Conservation (phyloP, 371 early-diverging fungal species). For the Lichtheimia hyalospora region DNA sequence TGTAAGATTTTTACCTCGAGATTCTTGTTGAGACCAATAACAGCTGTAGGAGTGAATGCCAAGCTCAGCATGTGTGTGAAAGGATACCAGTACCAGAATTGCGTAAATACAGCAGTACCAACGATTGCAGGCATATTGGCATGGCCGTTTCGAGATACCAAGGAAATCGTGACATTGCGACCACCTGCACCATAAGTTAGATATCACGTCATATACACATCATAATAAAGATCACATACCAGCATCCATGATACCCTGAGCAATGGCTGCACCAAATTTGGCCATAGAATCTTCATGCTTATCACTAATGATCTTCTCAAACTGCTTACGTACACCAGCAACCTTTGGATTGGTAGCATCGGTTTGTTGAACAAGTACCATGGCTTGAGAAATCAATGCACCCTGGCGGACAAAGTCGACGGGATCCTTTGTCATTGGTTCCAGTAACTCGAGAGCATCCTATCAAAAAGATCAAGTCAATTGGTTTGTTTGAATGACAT, state of each 20-base stretch:
- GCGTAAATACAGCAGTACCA: constrained; percentile 96
- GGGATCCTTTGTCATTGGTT: constrained; percentile 97
- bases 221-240: constrained; percentile 40
- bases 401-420: constrained; percentile 98
- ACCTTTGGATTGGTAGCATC: constrained; percentile 79
- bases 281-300: constrained; percentile 94
- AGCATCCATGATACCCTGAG: constrained; percentile 98
- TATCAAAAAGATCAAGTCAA: constrained; percentile 10
- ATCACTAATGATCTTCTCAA: constrained; percentile 87
- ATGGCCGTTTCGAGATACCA: constrained; percentile 88
- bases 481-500: neutral
- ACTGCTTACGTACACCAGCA: constrained; percentile 79
- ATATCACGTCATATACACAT: neutral
- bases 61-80: constrained; percentile 93
- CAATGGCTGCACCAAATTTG: constrained; percentile 97
- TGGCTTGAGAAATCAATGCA: constrained; percentile 97
- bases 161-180: constrained; percentile 93
- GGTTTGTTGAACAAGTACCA: constrained; percentile 97
- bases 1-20: constrained; percentile 50
- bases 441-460: constrained; percentile 94
- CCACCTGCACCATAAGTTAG: constrained; percentile 61
- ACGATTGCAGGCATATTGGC: constrained; percentile 93
- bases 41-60: constrained; percentile 92
- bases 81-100: constrained; percentile 99
- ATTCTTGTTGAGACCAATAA: constrained; percentile 92